phyloP scores from a whole-genome alignment of 345 rosid species.

The Arabis alpina region DNA sequence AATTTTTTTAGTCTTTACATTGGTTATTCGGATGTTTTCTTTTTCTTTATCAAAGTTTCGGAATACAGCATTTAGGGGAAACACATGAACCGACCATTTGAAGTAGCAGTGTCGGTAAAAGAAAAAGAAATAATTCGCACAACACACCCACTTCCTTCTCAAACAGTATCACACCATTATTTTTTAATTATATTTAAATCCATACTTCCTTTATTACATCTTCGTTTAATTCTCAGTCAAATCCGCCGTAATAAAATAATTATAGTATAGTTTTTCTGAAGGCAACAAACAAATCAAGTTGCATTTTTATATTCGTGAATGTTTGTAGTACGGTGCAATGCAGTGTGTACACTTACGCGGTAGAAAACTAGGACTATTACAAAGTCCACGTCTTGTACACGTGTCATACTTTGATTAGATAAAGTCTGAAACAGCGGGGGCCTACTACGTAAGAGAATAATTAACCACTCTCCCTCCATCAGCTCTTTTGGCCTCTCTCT shows the following conservation, averaged over 20 bases:
- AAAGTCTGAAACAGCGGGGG: not conserved
- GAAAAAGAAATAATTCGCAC: constrained; percentile 24
- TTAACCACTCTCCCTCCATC: constrained; percentile 30
- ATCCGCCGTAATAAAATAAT: constrained; percentile 24
- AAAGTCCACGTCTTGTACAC: constrained; percentile 35
- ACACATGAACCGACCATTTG: constrained; percentile 33
- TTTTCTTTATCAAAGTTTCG: constrained; percentile 6
- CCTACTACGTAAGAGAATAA: constrained; percentile 38
- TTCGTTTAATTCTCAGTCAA: not conserved
- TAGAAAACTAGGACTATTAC: constrained; percentile 31
- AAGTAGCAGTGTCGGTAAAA: constrained; percentile 34
- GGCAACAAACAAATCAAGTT: constrained; percentile 14
- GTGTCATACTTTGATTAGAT: constrained; percentile 22
- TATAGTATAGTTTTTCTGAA: not conserved
- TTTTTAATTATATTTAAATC: not conserved
- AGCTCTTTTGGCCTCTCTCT: constrained; percentile 30
- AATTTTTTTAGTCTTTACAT: too few species aligned
- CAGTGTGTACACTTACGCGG: constrained; percentile 22
- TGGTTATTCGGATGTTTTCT: not conserved
- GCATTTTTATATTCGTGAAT: constrained; percentile 8
- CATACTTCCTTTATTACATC: not conserved
- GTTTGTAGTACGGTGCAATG: constrained; percentile 15
- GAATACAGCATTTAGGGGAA: not conserved
- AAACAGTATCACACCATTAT: not conserved
- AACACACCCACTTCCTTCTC: constrained; percentile 34